These are phyloP conservation scores for Zymoseptoria tritici DNA, from an alignment of 2,329 filamentous ascomycete genomes.

Conservation along the genomic window DNA sequence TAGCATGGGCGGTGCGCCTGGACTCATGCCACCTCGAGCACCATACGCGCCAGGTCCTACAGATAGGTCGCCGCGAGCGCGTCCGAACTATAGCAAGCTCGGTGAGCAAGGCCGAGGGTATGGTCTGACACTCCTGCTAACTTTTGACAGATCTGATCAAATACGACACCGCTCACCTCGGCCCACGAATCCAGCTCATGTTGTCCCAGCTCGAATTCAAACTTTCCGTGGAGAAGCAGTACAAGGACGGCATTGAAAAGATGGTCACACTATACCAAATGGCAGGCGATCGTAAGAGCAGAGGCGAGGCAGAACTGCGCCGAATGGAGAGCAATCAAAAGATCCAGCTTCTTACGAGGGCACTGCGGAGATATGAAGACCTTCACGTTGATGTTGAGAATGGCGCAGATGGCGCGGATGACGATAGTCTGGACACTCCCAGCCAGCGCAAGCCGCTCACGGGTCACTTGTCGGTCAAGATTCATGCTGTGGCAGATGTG, in stretches of 20 bases:
- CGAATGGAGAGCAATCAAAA: slow-evolving; percentile 96
- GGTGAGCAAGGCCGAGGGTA: slow-evolving; percentile 51
- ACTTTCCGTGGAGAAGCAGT: slow-evolving; percentile 96
- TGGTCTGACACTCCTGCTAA: slow-evolving; percentile 9
- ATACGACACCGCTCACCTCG: slow-evolving; percentile 92
- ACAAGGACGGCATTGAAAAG: slow-evolving; percentile 97
- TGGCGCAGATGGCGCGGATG: slow-evolving; percentile 49
- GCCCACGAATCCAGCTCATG: slow-evolving; percentile 97
- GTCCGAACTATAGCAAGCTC: slow-evolving; percentile 92
- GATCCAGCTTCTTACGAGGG: slow-evolving; percentile 90
- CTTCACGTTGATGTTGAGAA: slow-evolving; percentile 75
- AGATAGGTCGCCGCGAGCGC: slow-evolving; percentile 60
- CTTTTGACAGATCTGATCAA: slow-evolving; percentile 78
- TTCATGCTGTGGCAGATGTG: slow-evolving; percentile 86
- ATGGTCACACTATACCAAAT: slow-evolving; percentile 97
- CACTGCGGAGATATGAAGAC: slow-evolving; percentile 93
- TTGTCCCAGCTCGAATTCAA: slow-evolving; percentile 98
- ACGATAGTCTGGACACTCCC: slow-evolving; percentile 92
- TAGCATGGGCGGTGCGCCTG: slow-evolving; percentile 56
- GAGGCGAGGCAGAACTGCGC: slow-evolving; percentile 80
- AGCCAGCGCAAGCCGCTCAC: slow-evolving; percentile 94
- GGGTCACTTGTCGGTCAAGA: slow-evolving; percentile 76
- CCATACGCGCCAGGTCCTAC: slow-evolving; percentile 69
- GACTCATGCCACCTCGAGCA: slow-evolving; percentile 72
- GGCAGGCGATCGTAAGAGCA: slow-evolving; percentile 94